Evolutionary conservation across 805 yeast species (phyloP).

Genomic region (Ogataea sp.): DNA sequence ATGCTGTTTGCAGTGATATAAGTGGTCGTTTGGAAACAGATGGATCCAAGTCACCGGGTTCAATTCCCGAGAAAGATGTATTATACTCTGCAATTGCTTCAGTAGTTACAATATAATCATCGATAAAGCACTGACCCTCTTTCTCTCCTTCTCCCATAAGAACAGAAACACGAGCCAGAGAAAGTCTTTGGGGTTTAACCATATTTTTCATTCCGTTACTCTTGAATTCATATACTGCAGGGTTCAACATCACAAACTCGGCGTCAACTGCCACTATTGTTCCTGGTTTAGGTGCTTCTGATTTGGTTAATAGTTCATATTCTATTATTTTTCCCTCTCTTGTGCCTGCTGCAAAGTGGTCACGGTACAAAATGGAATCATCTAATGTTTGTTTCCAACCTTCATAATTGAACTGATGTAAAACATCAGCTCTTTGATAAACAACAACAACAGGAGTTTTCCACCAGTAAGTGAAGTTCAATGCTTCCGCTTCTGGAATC

Average conservation of each 20-base stretch:
- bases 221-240: slow-evolving; percentile 72
- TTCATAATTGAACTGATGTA: slow-evolving; percentile 35
- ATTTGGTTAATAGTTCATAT: slow-evolving; percentile 55
- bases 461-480: slow-evolving; percentile 69
- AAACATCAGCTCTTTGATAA: slow-evolving; percentile 45
- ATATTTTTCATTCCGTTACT: slow-evolving; percentile 63
- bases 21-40: slow-evolving; percentile 53
- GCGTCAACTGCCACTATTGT: slow-evolving; percentile 90
- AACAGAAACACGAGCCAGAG: slow-evolving; percentile 86
- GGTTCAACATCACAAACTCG: slow-evolving; percentile 79
- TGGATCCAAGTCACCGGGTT: slow-evolving; percentile 83
- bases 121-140: slow-evolving; percentile 77
- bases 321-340: slow-evolving; percentile 52
- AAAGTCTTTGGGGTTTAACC: slow-evolving; percentile 64
- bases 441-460: slow-evolving; percentile 70
- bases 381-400: slow-evolving; percentile 49
- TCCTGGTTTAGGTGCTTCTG: slow-evolving; percentile 70
- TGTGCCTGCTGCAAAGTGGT: slow-evolving; percentile 62
- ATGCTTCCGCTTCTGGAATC: slow-evolving; percentile 68
- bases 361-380: slow-evolving; percentile 60
- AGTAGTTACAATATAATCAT: slow-evolving; percentile 78
- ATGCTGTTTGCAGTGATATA: slow-evolving; percentile 76
- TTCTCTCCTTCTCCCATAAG: slow-evolving; percentile 62
- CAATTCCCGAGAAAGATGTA: slow-evolving; percentile 91
- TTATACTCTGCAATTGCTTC: slow-evolving; percentile 74